phyloP scores from a whole-genome alignment of 495 filamentous ascomycete species.

The Penicillium turbatum region DNA sequence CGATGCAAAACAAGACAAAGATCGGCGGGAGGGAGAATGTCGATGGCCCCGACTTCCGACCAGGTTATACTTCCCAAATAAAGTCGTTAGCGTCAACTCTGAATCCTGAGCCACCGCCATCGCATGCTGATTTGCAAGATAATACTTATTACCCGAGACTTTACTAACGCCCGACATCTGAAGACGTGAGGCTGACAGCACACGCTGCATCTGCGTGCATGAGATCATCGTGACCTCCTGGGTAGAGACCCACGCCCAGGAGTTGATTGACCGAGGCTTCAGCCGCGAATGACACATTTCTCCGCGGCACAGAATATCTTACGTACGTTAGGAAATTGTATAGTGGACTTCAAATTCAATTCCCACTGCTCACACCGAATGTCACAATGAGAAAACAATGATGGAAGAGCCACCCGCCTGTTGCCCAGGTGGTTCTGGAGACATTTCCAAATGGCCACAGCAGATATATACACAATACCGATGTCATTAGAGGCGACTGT shows the following conservation, averaged over 20 bases:
- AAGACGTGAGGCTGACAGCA: constrained; percentile 14
- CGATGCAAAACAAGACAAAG: background rate
- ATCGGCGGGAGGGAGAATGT: background rate
- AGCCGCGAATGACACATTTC: background rate
- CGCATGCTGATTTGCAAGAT: background rate
- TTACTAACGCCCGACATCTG: background rate
- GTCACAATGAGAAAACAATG: constrained; percentile 24
- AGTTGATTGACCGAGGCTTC: background rate
- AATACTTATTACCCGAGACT: constrained; percentile 2
- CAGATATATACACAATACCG: constrained; percentile 9
- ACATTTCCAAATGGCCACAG: background rate
- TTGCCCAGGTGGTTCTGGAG: no score
- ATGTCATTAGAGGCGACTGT: constrained; percentile 16
- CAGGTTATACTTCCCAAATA: constrained; percentile 2
- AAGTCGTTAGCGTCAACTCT: constrained; percentile 25
- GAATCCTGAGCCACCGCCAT: constrained; percentile 15
- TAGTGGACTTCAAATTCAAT: no score
- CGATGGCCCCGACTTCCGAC: background rate
- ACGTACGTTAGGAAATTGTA: background rate
- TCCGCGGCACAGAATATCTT: background rate
- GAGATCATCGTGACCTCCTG: constrained; percentile 20
- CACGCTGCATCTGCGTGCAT: constrained; percentile 2
- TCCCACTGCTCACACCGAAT: background rate
- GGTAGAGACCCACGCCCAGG: background rate
- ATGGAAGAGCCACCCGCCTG: constrained; percentile 18